Percentiles rank a stretch among this genome's conserved stretches.
These are phyloP conservation scores for Rhododendron williamsianum DNA, from an alignment of 148 eudicot species.

Conservation along the genomic window DNA sequence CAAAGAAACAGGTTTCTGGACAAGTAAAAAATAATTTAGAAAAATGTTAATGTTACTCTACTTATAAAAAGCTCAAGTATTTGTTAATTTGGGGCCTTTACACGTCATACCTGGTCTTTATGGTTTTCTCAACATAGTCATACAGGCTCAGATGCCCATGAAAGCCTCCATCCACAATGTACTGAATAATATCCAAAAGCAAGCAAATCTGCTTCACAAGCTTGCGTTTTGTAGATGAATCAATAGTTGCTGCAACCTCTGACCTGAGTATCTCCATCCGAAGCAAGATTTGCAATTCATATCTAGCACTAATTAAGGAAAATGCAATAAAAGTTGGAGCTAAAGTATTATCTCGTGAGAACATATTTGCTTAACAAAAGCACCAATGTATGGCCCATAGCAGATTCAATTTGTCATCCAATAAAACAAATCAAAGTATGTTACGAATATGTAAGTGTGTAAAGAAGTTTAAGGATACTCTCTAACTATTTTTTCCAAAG, in stretches of 20 bases:
- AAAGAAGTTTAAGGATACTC: conserved; percentile 64
- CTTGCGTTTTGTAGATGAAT: conserved; percentile 50
- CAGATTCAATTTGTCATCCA: background rate
- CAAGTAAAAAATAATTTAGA: background rate
- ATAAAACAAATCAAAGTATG: background rate
- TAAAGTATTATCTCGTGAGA: background rate
- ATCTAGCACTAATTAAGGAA: conserved; percentile 58
- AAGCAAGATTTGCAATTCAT: conserved; percentile 80
- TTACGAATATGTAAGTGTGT: background rate
- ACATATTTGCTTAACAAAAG: background rate
- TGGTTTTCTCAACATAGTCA: conserved; percentile 62
- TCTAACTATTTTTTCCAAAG: conserved; percentile 46
- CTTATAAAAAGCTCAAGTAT: background rate
- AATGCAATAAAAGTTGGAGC: background rate
- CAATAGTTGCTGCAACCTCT: conserved; percentile 36
- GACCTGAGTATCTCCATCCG: conserved; percentile 88
- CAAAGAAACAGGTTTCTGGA: background rate
- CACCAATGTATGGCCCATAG: background rate
- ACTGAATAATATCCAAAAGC: conserved; percentile 71
- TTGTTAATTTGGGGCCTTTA: background rate
- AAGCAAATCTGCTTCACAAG: conserved; percentile 77
- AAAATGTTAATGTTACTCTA: background rate
- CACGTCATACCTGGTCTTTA: conserved; percentile 55
- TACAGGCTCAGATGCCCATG: conserved; percentile 71
- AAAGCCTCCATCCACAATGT: conserved; percentile 80